phyloP scores from a whole-genome alignment of 106 monocot species.

The Triglochin maritima region DNA sequence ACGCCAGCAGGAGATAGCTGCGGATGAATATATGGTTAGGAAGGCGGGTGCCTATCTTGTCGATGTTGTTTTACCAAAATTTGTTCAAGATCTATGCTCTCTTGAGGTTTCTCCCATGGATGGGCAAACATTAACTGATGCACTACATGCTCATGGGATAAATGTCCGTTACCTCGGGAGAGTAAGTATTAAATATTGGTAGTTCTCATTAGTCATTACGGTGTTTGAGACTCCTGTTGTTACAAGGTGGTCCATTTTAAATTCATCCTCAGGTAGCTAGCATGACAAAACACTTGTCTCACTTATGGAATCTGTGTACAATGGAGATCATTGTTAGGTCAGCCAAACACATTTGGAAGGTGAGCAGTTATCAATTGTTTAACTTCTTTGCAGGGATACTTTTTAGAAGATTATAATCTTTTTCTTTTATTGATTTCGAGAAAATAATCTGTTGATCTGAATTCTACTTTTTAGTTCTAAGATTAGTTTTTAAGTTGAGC shows the following conservation, averaged over 20 bases:
- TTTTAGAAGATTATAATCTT: no score
- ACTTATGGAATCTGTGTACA: constrained; percentile 69
- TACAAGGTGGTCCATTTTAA: constrained; percentile 6
- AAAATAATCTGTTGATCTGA: no score
- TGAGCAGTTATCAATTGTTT: constrained; percentile 9
- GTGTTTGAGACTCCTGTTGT: neutral
- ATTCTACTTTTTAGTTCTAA: no score
- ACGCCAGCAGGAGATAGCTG: constrained; percentile 56
- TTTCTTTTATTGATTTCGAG: no score
- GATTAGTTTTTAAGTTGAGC: no score
- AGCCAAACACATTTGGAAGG: constrained; percentile 85
- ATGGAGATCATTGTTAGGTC: constrained; percentile 78
- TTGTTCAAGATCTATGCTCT: constrained; percentile 79
- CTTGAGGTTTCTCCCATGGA: constrained; percentile 98
- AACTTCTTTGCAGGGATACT: neutral
- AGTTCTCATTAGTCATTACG: neutral
- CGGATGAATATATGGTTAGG: constrained; percentile 71
- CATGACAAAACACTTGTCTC: constrained; percentile 67
- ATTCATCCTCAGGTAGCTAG: constrained; percentile 50
- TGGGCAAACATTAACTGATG: constrained; percentile 92
- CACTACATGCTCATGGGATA: constrained; percentile 86
- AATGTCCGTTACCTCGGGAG: constrained; percentile 93
- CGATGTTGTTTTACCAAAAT: constrained; percentile 75
- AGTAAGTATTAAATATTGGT: constrained; percentile 22
- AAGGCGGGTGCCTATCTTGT: constrained; percentile 71